Base-by-base conservation (phyloP, 179 eudicot species). In the Actinidia chinensis region DNA sequence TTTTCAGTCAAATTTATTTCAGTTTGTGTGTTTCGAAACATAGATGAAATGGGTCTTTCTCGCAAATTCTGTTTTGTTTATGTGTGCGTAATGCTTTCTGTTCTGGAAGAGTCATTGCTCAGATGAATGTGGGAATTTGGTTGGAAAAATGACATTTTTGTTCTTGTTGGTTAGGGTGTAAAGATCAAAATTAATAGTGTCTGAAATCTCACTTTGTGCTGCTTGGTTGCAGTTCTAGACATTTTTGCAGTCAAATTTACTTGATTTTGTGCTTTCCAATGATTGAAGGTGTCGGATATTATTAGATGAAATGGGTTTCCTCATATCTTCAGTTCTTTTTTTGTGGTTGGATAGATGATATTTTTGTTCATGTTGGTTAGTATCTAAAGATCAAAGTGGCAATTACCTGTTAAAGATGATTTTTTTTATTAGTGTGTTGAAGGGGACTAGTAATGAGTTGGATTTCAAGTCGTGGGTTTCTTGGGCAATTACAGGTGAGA, bases 401-500 rank as follows among this genome's bases (percentile, higher is more conserved):
- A 59, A 9, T 59, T 59, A 6, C 22, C 20, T 56, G 22, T 56
- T 59, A 59, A 59, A 22, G 36, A 20, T 59, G 33, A 13, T 63
- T 63, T 63, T 2, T 63, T 13, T 42, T 13, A 64, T 5, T 64
- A 17, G 17, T 0, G 67, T 75, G n/a, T n/a, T 64, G 14, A 50
- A 20, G 33, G 68, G 46, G 22, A 60, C 74, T 68, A 23, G 6
- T 54, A 20, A 11, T 20, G 15, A 6, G 68, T 76, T 15, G 46
- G 46, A n/a, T 64, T 64, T 64, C n/a, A 64, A 15, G 64, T 6
- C 20, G 59, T 58, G 52, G 77, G 7, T 76, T 77, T 73, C 40
- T 70, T 76, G 68, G 52, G 58, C 58, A 66, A 61, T 55, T 50
- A 55, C 86, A 93, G 98, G 98, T 93, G 70, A 89, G 98, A 74